These are phyloP conservation scores for Talaromyces atroroseus DNA, from an alignment of 2,329 filamentous ascomycete genomes.

Conservation along the genomic window DNA sequence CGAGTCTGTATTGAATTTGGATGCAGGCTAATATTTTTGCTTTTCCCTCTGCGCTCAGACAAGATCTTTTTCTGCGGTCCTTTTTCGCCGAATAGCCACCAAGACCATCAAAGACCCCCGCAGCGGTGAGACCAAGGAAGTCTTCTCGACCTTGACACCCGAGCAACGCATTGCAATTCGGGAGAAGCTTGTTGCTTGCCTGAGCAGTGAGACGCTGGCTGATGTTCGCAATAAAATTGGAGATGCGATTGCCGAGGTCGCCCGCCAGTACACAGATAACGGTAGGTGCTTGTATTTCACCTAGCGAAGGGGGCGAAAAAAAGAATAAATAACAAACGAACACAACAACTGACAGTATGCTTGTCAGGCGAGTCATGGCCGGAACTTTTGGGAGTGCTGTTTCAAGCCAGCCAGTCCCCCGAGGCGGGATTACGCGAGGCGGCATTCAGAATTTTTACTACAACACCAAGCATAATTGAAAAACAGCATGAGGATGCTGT, in stretches of 20 bases:
- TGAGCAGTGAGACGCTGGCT: slow-evolving; percentile 66
- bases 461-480: slow-evolving; percentile 92
- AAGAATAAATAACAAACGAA: background rate
- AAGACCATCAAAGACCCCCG: slow-evolving; percentile 72
- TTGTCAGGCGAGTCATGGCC: slow-evolving; percentile 73
- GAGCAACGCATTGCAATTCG: slow-evolving; percentile 74
- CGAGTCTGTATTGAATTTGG: background rate
- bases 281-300: slow-evolving; percentile 53
- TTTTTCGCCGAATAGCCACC: slow-evolving; percentile 88
- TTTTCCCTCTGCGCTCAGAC: slow-evolving; percentile 49
- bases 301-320: background rate
- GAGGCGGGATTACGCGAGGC: slow-evolving; percentile 83
- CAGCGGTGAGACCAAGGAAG: slow-evolving; percentile 67
- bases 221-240: slow-evolving; percentile 89
- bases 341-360: background rate
- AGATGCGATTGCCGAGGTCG: slow-evolving; percentile 93
- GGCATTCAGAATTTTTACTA: slow-evolving; percentile 90
- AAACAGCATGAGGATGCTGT: slow-evolving; percentile 93
- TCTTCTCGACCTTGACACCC: slow-evolving; percentile 73
- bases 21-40: background rate
- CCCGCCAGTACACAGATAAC: slow-evolving; percentile 88
- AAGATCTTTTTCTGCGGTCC: slow-evolving; percentile 84
- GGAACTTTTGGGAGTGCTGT: slow-evolving; percentile 78
- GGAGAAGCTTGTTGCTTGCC: slow-evolving; percentile 72
- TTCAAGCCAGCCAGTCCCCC: slow-evolving; percentile 81